These are phyloP conservation scores for Angophora floribunda DNA, from an alignment of 345 rosid genomes.

Conservation along the genomic window DNA sequence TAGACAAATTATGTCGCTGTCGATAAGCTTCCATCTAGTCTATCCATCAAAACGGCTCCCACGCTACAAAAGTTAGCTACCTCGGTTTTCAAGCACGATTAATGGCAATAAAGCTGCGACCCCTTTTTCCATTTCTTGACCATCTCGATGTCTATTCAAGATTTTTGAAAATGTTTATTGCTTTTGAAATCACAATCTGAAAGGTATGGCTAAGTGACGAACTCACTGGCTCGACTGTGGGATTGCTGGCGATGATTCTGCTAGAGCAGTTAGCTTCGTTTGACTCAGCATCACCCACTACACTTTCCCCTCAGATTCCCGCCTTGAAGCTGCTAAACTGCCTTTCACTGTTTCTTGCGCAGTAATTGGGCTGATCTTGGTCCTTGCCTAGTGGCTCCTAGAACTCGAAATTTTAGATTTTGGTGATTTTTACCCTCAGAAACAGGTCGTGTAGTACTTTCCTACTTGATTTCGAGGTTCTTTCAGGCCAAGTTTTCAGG, in stretches of 20 bases:
- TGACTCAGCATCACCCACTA: neutral
- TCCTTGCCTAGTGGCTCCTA: neutral
- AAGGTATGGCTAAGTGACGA: neutral
- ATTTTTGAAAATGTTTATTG: neutral
- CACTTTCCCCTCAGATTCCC: neutral
- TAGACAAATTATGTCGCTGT: neutral
- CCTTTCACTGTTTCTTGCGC: neutral
- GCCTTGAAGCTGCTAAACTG: neutral
- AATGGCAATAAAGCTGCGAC: neutral
- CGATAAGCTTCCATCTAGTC: neutral
- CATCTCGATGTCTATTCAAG: neutral
- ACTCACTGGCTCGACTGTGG: neutral
- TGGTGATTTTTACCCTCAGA: neutral
- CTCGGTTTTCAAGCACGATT: neutral
- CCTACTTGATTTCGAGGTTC: neutral
- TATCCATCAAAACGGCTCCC: neutral
- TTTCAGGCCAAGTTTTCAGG: neutral
- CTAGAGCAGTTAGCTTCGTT: neutral
- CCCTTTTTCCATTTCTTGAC: neutral
- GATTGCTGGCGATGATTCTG: neutral
- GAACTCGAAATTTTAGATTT: neutral
- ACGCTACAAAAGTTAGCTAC: neutral
- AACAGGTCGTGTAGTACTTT: neutral
- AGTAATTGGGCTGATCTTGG: neutral
- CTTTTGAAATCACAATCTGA: neutral